Evolutionary conservation across 768 basidiomycete species (phyloP), one percentile per base, ranked within the genome.

Genomic region (Russula griseocarnosa): DNA sequence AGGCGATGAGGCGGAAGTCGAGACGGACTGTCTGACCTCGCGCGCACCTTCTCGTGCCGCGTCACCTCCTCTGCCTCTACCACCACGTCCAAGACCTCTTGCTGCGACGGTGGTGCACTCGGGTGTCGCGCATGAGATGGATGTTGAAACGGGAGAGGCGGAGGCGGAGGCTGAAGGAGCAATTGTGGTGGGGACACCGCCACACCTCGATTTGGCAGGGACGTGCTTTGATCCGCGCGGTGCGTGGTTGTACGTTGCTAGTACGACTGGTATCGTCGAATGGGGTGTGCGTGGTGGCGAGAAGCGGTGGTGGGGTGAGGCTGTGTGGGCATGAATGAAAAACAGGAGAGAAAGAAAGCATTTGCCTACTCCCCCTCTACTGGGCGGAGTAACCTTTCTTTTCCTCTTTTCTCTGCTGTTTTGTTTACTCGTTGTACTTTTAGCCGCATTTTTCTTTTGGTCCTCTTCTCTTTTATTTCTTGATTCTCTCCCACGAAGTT

Each of bases 221-320:
- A 77, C 82, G 44, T 89, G 85, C 65, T 91, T 90, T 67, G 89
- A 90, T 72, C 88, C 87, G 20, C 74, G 74, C 6, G 90, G 90
- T 2, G 79, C 80, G 65, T 82, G 78, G 71, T 70, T 92, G 34
- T 92, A 92, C 70, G 86, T 84, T 16, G 90, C 85, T 24, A 83
- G 83, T 60, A 81, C 81, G 63, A 73, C 77, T 63, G 84, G 85
- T 42, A 77, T 94, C 28, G 86, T 85, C 8, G 92, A 94, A 72
- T 94, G 90, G 88, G 78, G 81, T 50, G 78, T 94, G 58, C 78
- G 82, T 24, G 87, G 86, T 5, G 82, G 84, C 16, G 86, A 86
- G 66, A 88, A 87, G 78, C 77, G 82, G 56, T 91, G 87, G 87
- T 90, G 86, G 85, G 75, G 78, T 50, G 81, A 78, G 67, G 78